These are phyloP conservation scores for Mucor mucedo DNA, from an alignment of 371 early-diverging fungal genomes.

Conservation along the genomic window DNA sequence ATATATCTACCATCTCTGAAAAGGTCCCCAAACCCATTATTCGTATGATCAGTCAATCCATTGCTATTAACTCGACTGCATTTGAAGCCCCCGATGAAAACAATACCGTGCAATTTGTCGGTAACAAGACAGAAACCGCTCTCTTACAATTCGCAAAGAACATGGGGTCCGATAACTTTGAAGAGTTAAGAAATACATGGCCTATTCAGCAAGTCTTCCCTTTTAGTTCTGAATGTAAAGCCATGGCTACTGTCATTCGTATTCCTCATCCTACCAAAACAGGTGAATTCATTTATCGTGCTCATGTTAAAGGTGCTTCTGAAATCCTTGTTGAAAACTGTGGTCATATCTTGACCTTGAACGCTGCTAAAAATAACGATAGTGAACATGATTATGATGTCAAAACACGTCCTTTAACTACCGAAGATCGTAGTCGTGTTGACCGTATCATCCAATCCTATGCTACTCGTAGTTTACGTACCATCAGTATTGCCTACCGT, in stretches of 20 bases:
- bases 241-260: constrained; percentile 84
- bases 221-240: constrained; percentile 86
- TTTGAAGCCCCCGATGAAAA: constrained; percentile 72
- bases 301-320: constrained; percentile 87
- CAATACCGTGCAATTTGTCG: constrained; percentile 58
- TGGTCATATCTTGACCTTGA: constrained; percentile 39
- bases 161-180: constrained; percentile 47
- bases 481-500: constrained; percentile 70
- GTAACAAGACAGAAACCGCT: constrained; percentile 90
- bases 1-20: constrained; percentile 33
- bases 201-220: constrained; percentile 72
- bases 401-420: constrained; percentile 52
- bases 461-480: constrained; percentile 67
- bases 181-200: constrained; percentile 48
- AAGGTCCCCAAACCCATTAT: constrained; percentile 48
- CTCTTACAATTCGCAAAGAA: constrained; percentile 66
- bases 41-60: constrained; percentile 64
- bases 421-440: constrained; percentile 50
- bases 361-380: constrained; percentile 27
- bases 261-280: constrained; percentile 39
- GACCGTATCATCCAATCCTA: constrained; percentile 65
- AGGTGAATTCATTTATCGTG: constrained; percentile 54
- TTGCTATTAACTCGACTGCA: constrained; percentile 82
- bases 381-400: constrained; percentile 45
- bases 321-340: constrained; percentile 75